Conservation (phyloP, 768 basidiomycete species). For the Erythrobasidium yunnanense region DNA sequence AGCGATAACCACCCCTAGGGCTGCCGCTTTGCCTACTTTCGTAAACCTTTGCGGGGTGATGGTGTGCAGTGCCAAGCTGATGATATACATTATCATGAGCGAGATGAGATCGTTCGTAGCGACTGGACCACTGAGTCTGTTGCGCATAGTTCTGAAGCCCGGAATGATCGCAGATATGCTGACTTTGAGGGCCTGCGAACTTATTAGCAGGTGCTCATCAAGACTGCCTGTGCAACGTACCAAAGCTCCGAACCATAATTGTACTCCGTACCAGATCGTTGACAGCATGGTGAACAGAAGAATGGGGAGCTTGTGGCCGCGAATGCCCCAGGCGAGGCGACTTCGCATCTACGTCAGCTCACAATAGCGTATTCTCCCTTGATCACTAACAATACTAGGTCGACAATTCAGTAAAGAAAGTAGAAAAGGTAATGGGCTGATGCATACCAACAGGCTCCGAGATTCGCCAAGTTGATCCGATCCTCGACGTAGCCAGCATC, state of each 20-base stretch:
- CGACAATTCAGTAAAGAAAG: background rate
- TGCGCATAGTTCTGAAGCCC: conserved; percentile 36
- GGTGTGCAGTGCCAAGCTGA: background rate
- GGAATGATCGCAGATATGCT: conserved; percentile 33
- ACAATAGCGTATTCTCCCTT: too few species aligned
- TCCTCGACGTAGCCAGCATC: too few species aligned
- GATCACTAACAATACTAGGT: background rate
- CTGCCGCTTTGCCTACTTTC: background rate
- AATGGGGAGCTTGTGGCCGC: background rate
- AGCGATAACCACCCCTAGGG: conserved; percentile 33
- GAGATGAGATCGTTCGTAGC: conserved; percentile 34
- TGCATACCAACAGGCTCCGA: background rate
- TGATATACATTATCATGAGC: background rate
- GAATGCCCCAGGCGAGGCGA: conserved; percentile 11
- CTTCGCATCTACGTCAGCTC: background rate
- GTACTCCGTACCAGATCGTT: conserved; percentile 5
- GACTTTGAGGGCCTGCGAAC: conserved; percentile 34
- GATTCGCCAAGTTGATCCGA: background rate
- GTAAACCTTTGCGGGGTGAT: background rate
- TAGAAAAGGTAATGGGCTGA: background rate
- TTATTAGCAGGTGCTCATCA: background rate
- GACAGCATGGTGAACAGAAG: background rate
- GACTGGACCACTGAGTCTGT: conserved; percentile 32
- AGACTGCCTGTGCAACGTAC: background rate
- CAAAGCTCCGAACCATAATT: background rate